Base-by-base conservation (phyloP, 305 asterid species). In the Plantago lanceolata region DNA sequence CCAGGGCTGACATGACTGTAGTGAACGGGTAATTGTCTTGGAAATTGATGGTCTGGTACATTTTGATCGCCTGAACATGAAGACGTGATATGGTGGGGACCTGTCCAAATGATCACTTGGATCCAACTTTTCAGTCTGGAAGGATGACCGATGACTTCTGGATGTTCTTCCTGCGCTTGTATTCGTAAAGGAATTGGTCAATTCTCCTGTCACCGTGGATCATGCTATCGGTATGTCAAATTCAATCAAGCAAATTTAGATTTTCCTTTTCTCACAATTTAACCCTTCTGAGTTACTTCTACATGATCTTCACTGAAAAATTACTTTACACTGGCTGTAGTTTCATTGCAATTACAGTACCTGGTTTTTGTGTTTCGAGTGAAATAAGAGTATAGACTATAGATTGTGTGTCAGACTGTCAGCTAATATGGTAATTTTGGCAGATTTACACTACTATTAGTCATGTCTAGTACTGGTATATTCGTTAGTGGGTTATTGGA, bases 1-100 rank as follows among this genome's bases (percentile, higher is more conserved):
- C 75, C 48, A 54, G 76, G 59, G 65, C 59, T 63, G 43, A 73
- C 61, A 63, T 67, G 67, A 72, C 72, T 73, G 80, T 78, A 61
- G 52, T 77, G 55, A 68, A 59, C 37, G 29, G 78, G 71, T 74
- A 73, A 81, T 67, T 71, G 33, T 64, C 43, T 56, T 48, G 59
- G 28, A 24, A 37, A 64, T 21, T 40, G 63, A 54, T 17, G 57
- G 59, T 52, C 26, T 56, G 21, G 19, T 17, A 12, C 15, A 9
- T 59, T 51, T 71, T 52, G 21, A 61, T 28, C 49, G 71, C 61
- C 62, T 67, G 62, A 59, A 52, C 67, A 26, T 44, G 59, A 37
- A 12, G 56, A 53, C 33, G 68, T 59, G 48, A 47, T 56, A 53
- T 66, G 13, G 48, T 26, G 66, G 59, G 19, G 53, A 71, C 62